A percentile compares a stretch with the other conserved stretches of the same genome.
Evolutionary conservation across 148 eudicot genomes (phyloP).

Genomic region (Bassia scoparia): DNA sequence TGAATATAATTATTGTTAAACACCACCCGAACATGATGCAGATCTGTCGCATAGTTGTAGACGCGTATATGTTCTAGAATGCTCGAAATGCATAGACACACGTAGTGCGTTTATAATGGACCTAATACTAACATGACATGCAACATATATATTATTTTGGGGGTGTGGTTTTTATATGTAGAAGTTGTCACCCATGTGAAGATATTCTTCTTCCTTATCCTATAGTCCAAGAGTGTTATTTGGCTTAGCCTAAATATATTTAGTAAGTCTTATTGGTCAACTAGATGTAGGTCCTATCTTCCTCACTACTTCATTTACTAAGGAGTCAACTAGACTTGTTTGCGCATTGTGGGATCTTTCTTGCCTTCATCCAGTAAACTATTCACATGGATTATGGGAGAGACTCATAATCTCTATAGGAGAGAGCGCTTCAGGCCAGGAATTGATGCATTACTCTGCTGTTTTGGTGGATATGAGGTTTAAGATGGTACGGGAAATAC

Average conservation of each 20-base stretch:
- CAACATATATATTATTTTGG: not conserved
- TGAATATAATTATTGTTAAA: not conserved
- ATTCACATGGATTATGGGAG: no score
- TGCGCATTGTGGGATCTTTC: not conserved
- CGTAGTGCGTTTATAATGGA: not conserved
- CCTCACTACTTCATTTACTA: not conserved
- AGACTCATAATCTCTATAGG: no score
- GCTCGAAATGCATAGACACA: not conserved
- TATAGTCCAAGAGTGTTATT: not conserved
- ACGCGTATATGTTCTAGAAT: not conserved
- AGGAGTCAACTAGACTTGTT: not conserved
- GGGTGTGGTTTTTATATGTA: not conserved
- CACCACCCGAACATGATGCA: not conserved
- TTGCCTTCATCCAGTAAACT: not conserved
- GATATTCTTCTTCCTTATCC: not conserved
- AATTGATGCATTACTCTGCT: no score
- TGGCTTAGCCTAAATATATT: not conserved
- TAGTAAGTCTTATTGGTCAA: not conserved
- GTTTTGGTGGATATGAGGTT: no score
- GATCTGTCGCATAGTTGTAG: not conserved
- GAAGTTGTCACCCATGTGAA: slow-evolving; percentile 19
- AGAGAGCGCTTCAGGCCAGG: no score
- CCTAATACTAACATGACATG: not conserved
- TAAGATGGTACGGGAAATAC: no score
- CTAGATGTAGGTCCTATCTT: not conserved